A percentile compares a stretch with the other conserved stretches of the same genome.
phyloP scores from a whole-genome alignment of 2,329 filamentous ascomycete genomes.

The Colletotrichum agaves region DNA sequence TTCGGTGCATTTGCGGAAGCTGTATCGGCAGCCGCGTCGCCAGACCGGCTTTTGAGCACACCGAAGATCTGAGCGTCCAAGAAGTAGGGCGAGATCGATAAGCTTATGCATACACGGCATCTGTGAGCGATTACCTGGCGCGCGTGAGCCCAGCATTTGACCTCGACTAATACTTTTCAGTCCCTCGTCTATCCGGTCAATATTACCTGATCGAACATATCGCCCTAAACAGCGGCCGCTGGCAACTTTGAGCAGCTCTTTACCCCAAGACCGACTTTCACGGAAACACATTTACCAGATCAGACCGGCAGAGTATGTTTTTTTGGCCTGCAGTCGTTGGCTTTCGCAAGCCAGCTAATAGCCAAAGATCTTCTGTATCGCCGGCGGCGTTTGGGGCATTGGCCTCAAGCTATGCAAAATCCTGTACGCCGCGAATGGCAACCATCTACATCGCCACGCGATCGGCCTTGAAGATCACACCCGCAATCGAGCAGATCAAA shows the following conservation, averaged over 20 bases:
- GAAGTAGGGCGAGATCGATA: no score
- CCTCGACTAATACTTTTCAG: no score
- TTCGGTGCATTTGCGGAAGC: no score
- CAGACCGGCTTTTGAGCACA: no score
- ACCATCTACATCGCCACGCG: constrained; percentile 66
- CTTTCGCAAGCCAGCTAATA: background rate
- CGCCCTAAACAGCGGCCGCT: background rate
- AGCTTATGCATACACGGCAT: no score
- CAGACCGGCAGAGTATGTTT: constrained; percentile 49
- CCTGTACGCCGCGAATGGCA: constrained; percentile 64
- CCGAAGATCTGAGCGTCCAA: no score
- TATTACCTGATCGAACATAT: no score
- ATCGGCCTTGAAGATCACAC: constrained; percentile 52
- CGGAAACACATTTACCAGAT: constrained; percentile 52
- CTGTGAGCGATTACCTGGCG: no score
- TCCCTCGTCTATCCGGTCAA: no score
- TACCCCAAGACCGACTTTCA: constrained; percentile 51
- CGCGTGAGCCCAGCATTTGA: no score
- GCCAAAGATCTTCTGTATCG: constrained; percentile 61
- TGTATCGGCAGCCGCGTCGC: no score
- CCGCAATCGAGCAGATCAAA: constrained; percentile 50
- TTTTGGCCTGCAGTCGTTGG: background rate
- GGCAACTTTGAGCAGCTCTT: constrained; percentile 40
- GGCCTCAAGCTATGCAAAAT: constrained; percentile 63
- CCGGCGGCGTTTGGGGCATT: constrained; percentile 53